phyloP scores from a whole-genome alignment of 805 yeast genomes.

The Metschnikowia lochheadii region DNA sequence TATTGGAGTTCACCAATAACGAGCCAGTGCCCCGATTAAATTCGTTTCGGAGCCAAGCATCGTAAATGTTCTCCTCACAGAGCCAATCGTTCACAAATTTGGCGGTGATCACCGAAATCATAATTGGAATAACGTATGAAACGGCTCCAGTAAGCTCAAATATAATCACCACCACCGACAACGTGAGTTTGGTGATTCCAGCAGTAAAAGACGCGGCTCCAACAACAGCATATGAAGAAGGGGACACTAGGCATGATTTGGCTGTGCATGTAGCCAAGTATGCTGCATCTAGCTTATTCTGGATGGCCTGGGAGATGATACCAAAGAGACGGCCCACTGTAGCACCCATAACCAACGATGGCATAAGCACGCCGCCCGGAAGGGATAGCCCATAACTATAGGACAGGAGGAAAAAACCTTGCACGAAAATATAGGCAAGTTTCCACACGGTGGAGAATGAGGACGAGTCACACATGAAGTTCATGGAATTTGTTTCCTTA shows the following conservation, averaged over 20 bases:
- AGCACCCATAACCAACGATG: conserved; percentile 61
- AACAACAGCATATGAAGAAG: conserved; percentile 84
- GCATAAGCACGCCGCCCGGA: conserved; percentile 67
- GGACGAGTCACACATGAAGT: conserved; percentile 36
- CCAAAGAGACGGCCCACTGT: conserved; percentile 56
- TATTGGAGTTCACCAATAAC: conserved; percentile 27
- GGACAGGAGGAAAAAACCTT: conserved; percentile 59
- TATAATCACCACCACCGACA: conserved; percentile 73
- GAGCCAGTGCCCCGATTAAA: conserved; percentile 22
- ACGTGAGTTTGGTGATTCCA: conserved; percentile 76
- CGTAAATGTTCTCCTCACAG: conserved; percentile 60
- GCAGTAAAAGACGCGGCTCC: conserved; percentile 83
- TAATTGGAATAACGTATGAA: conserved; percentile 77
- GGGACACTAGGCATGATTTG: conserved; percentile 60
- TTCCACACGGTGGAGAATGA: conserved; percentile 23
- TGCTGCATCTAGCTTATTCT: conserved; percentile 30
- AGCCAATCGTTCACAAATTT: conserved; percentile 68
- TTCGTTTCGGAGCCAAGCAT: conserved; percentile 34
- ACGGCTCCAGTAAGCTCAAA: conserved; percentile 86
- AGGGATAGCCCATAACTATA: conserved; percentile 66
- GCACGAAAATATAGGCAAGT: conserved; percentile 36
- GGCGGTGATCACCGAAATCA: conserved; percentile 76
- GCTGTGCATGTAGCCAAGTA: conserved; percentile 39
- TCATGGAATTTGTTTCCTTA: conserved; percentile 20
- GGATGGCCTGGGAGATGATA: conserved; percentile 46